Percentiles rank a stretch among this genome's conserved stretches.
These are phyloP conservation scores for Cetradonia linearis DNA, from an alignment of 495 filamentous ascomycete species.

Conservation along the genomic window DNA sequence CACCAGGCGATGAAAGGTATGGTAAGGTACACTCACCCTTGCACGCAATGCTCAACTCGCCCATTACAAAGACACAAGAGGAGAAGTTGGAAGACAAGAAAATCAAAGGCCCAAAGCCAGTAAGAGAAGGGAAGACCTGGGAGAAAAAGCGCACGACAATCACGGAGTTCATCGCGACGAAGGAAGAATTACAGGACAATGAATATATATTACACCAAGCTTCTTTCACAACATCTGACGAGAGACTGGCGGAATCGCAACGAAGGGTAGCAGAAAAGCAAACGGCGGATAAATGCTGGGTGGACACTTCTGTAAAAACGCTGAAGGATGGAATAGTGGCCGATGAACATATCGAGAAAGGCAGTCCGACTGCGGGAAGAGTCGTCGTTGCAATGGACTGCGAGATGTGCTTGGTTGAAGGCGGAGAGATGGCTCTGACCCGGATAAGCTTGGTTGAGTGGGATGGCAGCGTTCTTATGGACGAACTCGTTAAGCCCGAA, in stretches of 20 bases:
- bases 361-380: slow-evolving; percentile 73
- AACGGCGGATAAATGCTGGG: slow-evolving; percentile 60
- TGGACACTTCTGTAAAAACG: slow-evolving; percentile 59
- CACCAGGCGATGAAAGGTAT: slow-evolving; percentile 72
- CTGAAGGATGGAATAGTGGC: slow-evolving; percentile 57
- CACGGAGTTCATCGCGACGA: slow-evolving; percentile 59
- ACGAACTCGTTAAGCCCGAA: slow-evolving; percentile 84
- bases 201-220: slow-evolving; percentile 75
- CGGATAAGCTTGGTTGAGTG: slow-evolving; percentile 78
- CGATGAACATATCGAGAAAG: slow-evolving; percentile 61
- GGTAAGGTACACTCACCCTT: slow-evolving; percentile 75
- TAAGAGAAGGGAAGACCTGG: slow-evolving; percentile 49
- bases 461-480: slow-evolving; percentile 72
- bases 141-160: slow-evolving; percentile 64
- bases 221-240: slow-evolving; percentile 37
- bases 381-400: slow-evolving; percentile 82
- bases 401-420: slow-evolving; percentile 87
- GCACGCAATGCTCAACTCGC: slow-evolving; percentile 62
- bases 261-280: slow-evolving; percentile 36
- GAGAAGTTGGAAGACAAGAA: slow-evolving; percentile 41
- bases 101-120: slow-evolving; percentile 45
- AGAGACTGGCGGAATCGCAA: slow-evolving; percentile 36
- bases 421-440: slow-evolving; percentile 66
- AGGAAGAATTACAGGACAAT: slow-evolving; percentile 67
- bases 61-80: slow-evolving; percentile 53